Evolutionary conservation across 2,329 filamentous ascomycete species (phyloP), one percentile per base, ranked within the genome.

Genomic region (Penicillium brevicompactum): DNA sequence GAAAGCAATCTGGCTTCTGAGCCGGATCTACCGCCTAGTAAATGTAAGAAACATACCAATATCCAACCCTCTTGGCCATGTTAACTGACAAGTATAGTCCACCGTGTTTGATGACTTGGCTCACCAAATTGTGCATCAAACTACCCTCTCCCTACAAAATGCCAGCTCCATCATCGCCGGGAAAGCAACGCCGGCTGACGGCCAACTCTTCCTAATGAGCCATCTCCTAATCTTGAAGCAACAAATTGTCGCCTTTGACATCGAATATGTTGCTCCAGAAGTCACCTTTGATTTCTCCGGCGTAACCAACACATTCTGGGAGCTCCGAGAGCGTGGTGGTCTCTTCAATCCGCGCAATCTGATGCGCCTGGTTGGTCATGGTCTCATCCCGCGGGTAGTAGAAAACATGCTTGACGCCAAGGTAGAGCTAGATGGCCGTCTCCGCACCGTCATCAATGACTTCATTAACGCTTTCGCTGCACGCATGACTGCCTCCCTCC

Each of bases 161-260:
- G 93, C 91, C 27, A 89, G 92, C 62, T 78, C 82, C 5, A 84
- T 84, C 57, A 88, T 96, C 63, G 83, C 86, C 53, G 82, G 82
- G 34, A 85, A 84, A 53, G 80, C 82, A 21, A 73, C 74, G n/a
- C 78, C 78, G 70, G 82, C 84, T 1, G 92, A 97, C 70, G 84
- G 89, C 0, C 90, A 96, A 63, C 82, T 99, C 4, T 99, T 99
- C 75, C 87, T 97, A 68, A 88, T 99, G 66, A 94, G 93, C 65
- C 96, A 99, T 70, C 83, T 99, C 2, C 87, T 99, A 47, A 88
- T 97, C 47, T 84, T 99, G 49, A 97, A 97, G 74, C 95, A 97
- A 70, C 91, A 97, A 71, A 89, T 99, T 49, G 87, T 99, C 24
- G 92, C 92, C 9, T 92, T 99, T 58, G 94, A 99, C 76, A 97